A percentile compares a stretch with the other conserved stretches of the same genome.
These are phyloP conservation scores for Arachnomyces sp. DNA, from an alignment of 2,329 filamentous ascomycete species.

Conservation along the genomic window DNA sequence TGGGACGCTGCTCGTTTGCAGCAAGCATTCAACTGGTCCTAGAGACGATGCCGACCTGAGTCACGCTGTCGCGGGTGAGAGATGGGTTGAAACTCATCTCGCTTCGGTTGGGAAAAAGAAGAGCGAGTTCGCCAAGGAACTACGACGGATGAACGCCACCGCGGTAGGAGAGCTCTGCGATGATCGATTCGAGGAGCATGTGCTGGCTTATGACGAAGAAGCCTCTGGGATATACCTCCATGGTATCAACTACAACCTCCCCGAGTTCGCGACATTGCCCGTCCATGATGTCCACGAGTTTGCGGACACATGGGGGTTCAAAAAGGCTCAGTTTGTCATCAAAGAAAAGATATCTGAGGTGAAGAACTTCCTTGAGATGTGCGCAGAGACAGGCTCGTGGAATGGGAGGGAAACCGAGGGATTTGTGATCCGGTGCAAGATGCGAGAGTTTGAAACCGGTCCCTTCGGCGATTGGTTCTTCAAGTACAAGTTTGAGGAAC, in stretches of 20 bases:
- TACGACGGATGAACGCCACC: slow-evolving; percentile 77
- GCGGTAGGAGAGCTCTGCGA: slow-evolving; percentile 95
- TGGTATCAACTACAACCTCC: slow-evolving; percentile 92
- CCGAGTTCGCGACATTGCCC: slow-evolving; percentile 80
- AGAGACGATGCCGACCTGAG: slow-evolving; percentile 64
- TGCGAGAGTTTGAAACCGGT: slow-evolving; percentile 38
- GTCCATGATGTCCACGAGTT: slow-evolving; percentile 78
- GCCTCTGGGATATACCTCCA: slow-evolving; percentile 88
- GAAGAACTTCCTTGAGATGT: slow-evolving; percentile 70
- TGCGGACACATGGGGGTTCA: slow-evolving; percentile 87
- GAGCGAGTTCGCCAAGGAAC: slow-evolving; percentile 64
- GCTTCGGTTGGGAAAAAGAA: slow-evolving; percentile 67
- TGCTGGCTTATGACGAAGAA: slow-evolving; percentile 76
- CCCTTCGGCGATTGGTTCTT: slow-evolving; percentile 95
- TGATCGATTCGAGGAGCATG: slow-evolving; percentile 93
- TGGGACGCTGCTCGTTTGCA: slow-evolving; percentile 86
- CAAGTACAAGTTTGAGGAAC: slow-evolving; percentile 99
- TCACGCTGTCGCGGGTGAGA: slow-evolving; percentile 77
- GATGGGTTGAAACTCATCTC: slow-evolving; percentile 73
- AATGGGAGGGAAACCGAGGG: slow-evolving; percentile 90
- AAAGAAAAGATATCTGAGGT: slow-evolving; percentile 68
- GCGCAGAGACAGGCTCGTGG: slow-evolving; percentile 82
- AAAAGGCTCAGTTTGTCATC: slow-evolving; percentile 70
- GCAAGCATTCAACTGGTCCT: slow-evolving; percentile 89
- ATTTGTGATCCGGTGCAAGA: slow-evolving; percentile 88